These are phyloP conservation scores for Sporisorium iseilematis-ciliati DNA, from an alignment of 1,284 basidiomycete species.

Conservation along the genomic window DNA sequence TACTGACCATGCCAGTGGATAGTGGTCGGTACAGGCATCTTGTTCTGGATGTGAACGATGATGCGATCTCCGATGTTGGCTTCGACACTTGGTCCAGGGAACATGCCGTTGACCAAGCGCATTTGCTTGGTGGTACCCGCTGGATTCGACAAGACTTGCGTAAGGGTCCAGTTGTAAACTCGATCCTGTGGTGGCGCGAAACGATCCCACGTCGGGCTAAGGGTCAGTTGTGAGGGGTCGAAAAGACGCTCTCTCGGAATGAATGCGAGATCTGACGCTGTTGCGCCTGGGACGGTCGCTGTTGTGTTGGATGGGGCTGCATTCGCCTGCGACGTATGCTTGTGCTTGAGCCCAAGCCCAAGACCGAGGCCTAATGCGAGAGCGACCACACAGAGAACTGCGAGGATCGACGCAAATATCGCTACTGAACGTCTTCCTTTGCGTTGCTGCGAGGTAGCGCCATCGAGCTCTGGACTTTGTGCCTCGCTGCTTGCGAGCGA, in stretches of 20 bases:
- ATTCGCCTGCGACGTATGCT: conserved; percentile 30
- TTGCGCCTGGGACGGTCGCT: conserved; percentile 25
- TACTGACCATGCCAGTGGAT: conserved; percentile 67
- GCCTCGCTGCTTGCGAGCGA: conserved; percentile 16
- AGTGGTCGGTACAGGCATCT: conserved; percentile 38
- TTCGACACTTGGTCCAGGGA: conserved; percentile 57
- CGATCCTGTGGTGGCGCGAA: conserved; percentile 47
- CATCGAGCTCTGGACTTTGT: not conserved
- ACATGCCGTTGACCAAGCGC: conserved; percentile 57
- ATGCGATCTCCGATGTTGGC: conserved; percentile 62
- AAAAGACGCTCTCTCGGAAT: conserved; percentile 41
- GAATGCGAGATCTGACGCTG: conserved; percentile 46
- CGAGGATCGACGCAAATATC: not conserved
- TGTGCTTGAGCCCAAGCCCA: conserved; percentile 70
- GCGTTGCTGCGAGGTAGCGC: not conserved
- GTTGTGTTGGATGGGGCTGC: conserved; percentile 12
- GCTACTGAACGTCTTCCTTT: conserved; percentile 2
- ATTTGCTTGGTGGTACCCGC: conserved; percentile 56
- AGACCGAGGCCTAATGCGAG: conserved; percentile 71
- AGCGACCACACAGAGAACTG: conserved; percentile 62
- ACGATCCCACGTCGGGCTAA: conserved; percentile 52
- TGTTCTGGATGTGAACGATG: conserved; percentile 57
- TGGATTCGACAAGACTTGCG: conserved; percentile 46
- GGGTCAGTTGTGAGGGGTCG: conserved; percentile 44
- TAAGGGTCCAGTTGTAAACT: conserved; percentile 53